phyloP scores from a whole-genome alignment of 768 basidiomycete genomes.

The Kwoniella dejecticola region DNA sequence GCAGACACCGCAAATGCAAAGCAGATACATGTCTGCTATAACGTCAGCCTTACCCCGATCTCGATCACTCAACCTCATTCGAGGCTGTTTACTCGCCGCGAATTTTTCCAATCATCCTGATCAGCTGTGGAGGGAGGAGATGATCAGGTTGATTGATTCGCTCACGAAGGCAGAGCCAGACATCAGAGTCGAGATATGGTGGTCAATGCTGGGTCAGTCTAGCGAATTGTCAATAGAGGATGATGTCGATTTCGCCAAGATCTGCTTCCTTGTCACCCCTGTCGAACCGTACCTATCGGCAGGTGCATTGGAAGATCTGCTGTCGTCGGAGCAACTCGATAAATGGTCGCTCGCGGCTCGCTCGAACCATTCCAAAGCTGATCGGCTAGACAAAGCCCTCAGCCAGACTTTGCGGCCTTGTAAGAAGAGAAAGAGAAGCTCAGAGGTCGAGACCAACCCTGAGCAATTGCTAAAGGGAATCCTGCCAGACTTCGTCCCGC shows the following conservation, averaged over 20 bases:
- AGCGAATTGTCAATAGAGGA: not conserved
- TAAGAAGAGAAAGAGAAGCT: constrained; percentile 19
- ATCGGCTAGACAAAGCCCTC: not conserved
- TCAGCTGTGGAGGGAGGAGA: not conserved
- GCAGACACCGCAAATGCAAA: constrained; percentile 1
- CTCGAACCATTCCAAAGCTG: not conserved
- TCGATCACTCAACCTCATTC: constrained; percentile 1
- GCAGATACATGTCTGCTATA: constrained; percentile 1
- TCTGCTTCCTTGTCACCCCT: constrained; percentile 16
- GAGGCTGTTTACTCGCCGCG: constrained; percentile 12
- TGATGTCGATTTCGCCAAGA: constrained; percentile 13
- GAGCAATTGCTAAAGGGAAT: not conserved
- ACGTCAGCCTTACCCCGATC: not conserved
- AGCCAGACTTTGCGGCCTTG: not conserved
- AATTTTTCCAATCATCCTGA: not conserved
- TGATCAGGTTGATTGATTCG: not conserved
- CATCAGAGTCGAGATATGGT: constrained; percentile 22
- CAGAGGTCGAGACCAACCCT: not conserved
- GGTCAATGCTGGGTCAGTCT: constrained; percentile 12
- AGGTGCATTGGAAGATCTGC: constrained; percentile 1
- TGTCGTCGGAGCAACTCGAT: not conserved
- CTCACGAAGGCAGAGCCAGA: not conserved
- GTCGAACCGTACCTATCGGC: constrained; percentile 5
- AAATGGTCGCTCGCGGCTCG: not conserved
- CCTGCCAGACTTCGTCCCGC: not conserved